Evolutionary conservation across 306 rosid genomes (phyloP), one percentile per base, ranked within the genome.

Genomic region (Dalbergia cochinchinensis): DNA sequence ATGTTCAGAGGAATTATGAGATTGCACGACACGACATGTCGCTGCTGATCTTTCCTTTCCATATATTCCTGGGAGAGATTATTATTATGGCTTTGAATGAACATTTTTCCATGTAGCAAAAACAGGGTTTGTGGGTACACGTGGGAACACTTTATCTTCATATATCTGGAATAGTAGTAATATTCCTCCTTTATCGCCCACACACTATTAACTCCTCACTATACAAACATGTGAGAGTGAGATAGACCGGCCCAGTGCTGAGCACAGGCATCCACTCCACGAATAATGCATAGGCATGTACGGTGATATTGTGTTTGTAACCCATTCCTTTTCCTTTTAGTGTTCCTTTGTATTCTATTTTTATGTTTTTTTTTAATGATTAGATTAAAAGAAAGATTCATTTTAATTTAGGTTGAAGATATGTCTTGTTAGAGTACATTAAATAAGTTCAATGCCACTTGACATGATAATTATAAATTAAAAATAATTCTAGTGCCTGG

Each of bases 41-140:
- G 50, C 34, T 63, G 76, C 70, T 41, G 54, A 58, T 76, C 33
- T 19, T 71, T 71, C 69, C 75, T 63, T 81, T 77, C 57, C 76
- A 72, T 81, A 71, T 74, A 81, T 82, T 85, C 84, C 86, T 78
- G 69, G 81, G 81, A 85, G 64, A 73, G 72, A 76, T 57, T 42
- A 42, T 37, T 37, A 42, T 48, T 65, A 73, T 73, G 71, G 72
- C 60, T 53, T 51, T 72, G 50, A 55, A 65, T 51, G 72, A 78
- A 72, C 69, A 73, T 72, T 65, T 65, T 71, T 65, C 34, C 0
- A 78, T 78, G 59, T 71, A 64, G 55, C 64, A 71, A 83, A 64
- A 65, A 54, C 54, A 54, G 76, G 65, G 75, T 13, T 66, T 57
- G 68, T 48, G 71, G 19, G 41, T 55, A 77, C 65, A 71, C 65